phyloP scores from a whole-genome alignment of 139 green algal species.

The Trebouxia sp. region DNA sequence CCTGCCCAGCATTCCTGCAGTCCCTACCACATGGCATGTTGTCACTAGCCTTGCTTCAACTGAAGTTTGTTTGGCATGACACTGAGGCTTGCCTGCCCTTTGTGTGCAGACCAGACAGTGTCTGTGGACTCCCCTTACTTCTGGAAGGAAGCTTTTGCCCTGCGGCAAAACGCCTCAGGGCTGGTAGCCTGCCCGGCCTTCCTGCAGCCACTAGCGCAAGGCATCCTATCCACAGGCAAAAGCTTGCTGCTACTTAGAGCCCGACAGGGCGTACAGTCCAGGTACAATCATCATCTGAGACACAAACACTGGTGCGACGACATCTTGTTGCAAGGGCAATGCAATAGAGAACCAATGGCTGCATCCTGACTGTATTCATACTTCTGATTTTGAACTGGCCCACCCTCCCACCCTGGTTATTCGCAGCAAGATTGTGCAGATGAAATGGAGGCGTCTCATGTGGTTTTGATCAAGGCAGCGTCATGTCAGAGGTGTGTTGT shows the following conservation, averaged over 20 bases:
- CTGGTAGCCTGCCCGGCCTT: conserved; percentile 37
- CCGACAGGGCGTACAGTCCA: background rate
- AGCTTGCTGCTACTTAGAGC: conserved; percentile 40
- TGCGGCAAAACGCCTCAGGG: conserved; percentile 14
- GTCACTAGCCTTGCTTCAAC: background rate
- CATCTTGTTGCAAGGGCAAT: background rate
- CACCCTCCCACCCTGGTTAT: background rate
- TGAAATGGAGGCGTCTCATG: background rate
- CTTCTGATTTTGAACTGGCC: background rate
- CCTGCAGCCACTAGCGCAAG: conserved; percentile 36
- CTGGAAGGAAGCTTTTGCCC: conserved; percentile 37
- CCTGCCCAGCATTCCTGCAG: conserved; percentile 43
- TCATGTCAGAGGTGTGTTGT: background rate
- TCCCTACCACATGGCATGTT: conserved; percentile 42
- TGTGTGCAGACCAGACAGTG: conserved; percentile 18
- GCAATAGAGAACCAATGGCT: background rate
- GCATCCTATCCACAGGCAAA: conserved; percentile 55
- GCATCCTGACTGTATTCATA: background rate
- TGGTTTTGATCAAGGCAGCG: background rate
- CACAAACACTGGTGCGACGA: background rate
- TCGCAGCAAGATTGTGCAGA: background rate
- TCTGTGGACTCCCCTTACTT: conserved; percentile 36
- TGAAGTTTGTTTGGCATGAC: background rate
- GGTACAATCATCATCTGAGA: background rate
- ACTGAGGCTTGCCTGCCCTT: no score